phyloP scores from a whole-genome alignment of 768 basidiomycete species.

The Boletus rex-veris region DNA sequence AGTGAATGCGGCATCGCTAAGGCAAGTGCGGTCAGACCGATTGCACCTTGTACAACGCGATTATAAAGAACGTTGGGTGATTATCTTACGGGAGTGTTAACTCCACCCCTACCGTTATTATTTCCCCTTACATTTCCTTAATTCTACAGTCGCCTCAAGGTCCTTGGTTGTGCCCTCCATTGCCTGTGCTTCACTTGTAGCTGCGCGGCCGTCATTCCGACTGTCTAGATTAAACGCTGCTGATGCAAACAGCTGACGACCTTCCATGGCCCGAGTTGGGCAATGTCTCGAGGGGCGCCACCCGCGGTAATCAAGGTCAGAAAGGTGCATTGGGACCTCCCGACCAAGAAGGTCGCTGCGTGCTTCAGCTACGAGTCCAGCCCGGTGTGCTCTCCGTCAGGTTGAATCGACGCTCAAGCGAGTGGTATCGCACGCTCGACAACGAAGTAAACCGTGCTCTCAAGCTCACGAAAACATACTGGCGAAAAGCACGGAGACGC shows the following conservation, averaged over 20 bases:
- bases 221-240: slow-evolving; percentile 5
- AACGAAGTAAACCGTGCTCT: slow-evolving; percentile 75
- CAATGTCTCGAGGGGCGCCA: slow-evolving; percentile 80
- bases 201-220: slow-evolving; percentile 3
- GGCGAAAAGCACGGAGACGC: slow-evolving; percentile 76
- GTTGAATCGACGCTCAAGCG: slow-evolving; percentile 71
- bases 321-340: slow-evolving; percentile 73
- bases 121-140: slow-evolving; percentile 20
- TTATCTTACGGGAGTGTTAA: slow-evolving; percentile 36
- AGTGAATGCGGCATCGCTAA: slow-evolving; percentile 38
- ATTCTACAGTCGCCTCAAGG: slow-evolving; percentile 9
- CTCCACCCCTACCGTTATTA: slow-evolving; percentile 33
- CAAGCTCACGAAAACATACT: slow-evolving; percentile 82
- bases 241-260: slow-evolving; percentile 58
- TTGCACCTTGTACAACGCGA: slow-evolving; percentile 29
- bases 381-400: slow-evolving; percentile 77
- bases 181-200: slow-evolving; percentile 3
- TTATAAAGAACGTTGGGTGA: slow-evolving; percentile 36
- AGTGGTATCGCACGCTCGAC: slow-evolving; percentile 80
- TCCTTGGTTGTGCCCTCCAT: slow-evolving; percentile 15
- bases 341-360: slow-evolving; percentile 70
- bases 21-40: slow-evolving; percentile 21
- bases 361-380: slow-evolving; percentile 79
- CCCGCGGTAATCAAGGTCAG: slow-evolving; percentile 82
- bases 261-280: slow-evolving; percentile 84